Evolutionary conservation across 1,284 basidiomycete genomes (phyloP).

Genomic region (Phellinidium pouzarii): DNA sequence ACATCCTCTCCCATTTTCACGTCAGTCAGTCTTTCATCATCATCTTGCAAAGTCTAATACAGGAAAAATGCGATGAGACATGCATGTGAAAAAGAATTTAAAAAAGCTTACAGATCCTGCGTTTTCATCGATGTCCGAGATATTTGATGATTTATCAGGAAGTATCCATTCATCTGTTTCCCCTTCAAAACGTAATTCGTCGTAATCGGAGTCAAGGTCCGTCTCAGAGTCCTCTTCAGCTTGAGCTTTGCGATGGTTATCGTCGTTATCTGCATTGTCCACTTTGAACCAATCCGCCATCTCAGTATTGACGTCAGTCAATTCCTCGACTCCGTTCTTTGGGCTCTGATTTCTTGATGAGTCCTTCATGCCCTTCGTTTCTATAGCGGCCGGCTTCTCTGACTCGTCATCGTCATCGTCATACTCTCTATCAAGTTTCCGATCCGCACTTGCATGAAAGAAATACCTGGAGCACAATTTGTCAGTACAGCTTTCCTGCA

Average conservation of each 20-base stretch:
- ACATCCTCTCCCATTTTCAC: slow-evolving; percentile 61
- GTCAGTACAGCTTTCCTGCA: not conserved
- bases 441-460: slow-evolving; percentile 54
- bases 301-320: slow-evolving; percentile 21
- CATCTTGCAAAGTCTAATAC: slow-evolving; percentile 1
- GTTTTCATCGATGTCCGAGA: not conserved
- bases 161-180: slow-evolving; percentile 42
- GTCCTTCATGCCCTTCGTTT: not conserved
- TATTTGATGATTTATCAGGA: not conserved
- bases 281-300: slow-evolving; percentile 64
- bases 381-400: not conserved
- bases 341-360: slow-evolving; percentile 4
- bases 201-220: slow-evolving; percentile 57
- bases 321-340: slow-evolving; percentile 21
- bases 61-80: not conserved
- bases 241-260: slow-evolving; percentile 20
- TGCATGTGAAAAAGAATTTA: not conserved
- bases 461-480: slow-evolving; percentile 48
- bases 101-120: slow-evolving; percentile 4
- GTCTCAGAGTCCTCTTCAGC: slow-evolving; percentile 50
- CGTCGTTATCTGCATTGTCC: slow-evolving; percentile 22
- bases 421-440: slow-evolving; percentile 24
- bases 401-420: slow-evolving; percentile 25
- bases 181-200: slow-evolving; percentile 33
- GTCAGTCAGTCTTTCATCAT: not conserved